Evolutionary conservation across 1,139 yeast species (phyloP), one percentile per base, ranked within the genome.

Genomic region (Kurtzmaniella natalensis): DNA sequence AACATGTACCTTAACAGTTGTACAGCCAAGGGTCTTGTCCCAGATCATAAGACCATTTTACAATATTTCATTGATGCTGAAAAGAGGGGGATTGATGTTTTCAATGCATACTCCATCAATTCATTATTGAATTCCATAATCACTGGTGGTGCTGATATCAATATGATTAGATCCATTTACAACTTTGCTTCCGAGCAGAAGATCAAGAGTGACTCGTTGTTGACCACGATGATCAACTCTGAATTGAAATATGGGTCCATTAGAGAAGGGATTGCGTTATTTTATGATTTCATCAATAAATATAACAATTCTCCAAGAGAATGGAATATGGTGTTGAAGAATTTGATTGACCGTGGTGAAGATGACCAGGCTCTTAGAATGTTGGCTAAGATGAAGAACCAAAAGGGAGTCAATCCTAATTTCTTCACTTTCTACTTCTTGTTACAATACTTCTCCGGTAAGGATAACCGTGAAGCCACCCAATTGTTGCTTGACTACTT

Each of bases 311-410:
- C 64, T 15, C 55, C 75, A 6, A 60, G 78, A 31, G 60, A 71
- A 28, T 81, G 81, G 74, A 81, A 83, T 52, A 66, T 74, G 51
- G 64, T 83, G 55, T 72, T 84, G 40, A 62, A 61, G 22, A 76
- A 77, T 4, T 64, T 72, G 38, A 55, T 70, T 28, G 45, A 47
- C 25, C 62, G 60, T 33, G 53, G 63, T 31, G 64, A 61, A 25
- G 34, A 47, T 17, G 50, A 47, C 14, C 59, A 64, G 42, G 77
- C 79, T 1, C 43, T 61, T 31, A 48, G 55, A 5, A 70, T 72
- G 48, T 70, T 67, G 42, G 42, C 51, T 4, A 48, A 46, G 26
- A 53, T 57, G 43, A 59, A 46, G 50, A 38, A 43, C 15, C 55
- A 55, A 37, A 33, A 46, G 7, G 37, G 37, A 9, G 35, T 36